These are phyloP conservation scores for Puya raimondii DNA, from an alignment of 176 grass and related monocot species.

Conservation along the genomic window DNA sequence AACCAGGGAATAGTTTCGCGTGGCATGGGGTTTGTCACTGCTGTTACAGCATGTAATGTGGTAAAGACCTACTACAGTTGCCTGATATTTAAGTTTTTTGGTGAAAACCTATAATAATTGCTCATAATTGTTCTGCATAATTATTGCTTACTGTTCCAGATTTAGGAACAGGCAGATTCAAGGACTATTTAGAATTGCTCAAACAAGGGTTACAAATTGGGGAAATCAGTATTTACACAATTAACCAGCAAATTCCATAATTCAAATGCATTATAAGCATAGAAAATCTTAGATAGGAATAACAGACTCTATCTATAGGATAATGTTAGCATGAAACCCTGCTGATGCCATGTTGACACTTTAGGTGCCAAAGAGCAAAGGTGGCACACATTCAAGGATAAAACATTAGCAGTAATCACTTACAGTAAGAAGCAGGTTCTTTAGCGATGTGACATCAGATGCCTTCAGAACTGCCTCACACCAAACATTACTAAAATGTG, in stretches of 20 bases:
- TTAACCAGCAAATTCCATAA: too few relatives aligned
- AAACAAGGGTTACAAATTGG: too few relatives aligned
- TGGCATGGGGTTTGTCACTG: too few relatives aligned
- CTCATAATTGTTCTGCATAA: too few relatives aligned
- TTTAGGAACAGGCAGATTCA: not conserved
- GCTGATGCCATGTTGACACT: not conserved
- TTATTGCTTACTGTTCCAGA: not conserved
- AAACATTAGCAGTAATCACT: not conserved
- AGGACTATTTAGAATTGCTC: not conserved
- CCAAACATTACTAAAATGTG: constrained; percentile 64
- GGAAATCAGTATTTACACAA: too few relatives aligned
- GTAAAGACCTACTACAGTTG: too few relatives aligned
- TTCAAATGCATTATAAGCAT: too few relatives aligned
- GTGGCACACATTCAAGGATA: not conserved
- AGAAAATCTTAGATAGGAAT: too few relatives aligned
- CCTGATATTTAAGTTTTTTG: too few relatives aligned
- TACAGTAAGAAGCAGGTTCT: constrained; percentile 73
- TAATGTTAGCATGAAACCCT: not conserved
- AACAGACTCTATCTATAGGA: not conserved
- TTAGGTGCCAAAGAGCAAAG: not conserved
- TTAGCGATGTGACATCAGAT: constrained; percentile 55
- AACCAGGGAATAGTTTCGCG: too few relatives aligned
- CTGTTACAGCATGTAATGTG: too few relatives aligned
- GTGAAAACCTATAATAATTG: too few relatives aligned
- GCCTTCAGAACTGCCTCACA: constrained; percentile 57